Evolutionary conservation across 1,284 basidiomycete species (phyloP).

Genomic region (Cryptococcus sp.): DNA sequence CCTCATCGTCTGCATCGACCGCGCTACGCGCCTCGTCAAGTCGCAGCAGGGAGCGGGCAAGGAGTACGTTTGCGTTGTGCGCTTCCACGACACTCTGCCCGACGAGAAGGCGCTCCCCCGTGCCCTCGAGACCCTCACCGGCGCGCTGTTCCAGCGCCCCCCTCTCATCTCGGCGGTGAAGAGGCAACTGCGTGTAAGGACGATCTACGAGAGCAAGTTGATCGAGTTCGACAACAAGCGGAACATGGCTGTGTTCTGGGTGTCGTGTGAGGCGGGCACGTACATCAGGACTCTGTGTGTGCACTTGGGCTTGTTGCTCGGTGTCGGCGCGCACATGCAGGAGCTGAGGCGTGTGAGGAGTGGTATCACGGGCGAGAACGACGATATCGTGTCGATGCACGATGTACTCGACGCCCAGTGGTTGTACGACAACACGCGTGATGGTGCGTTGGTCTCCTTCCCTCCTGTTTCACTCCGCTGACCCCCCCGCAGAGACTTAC

Average conservation of each 20-base stretch:
- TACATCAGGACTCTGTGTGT: slow-evolving; percentile 99
- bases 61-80: slow-evolving; percentile 96
- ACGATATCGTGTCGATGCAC: slow-evolving; percentile 99
- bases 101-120: slow-evolving; percentile 83
- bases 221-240: slow-evolving; percentile 98
- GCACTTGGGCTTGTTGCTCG: slow-evolving; percentile 88
- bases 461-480: background rate
- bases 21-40: slow-evolving; percentile 99
- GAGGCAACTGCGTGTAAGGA: slow-evolving; percentile 94
- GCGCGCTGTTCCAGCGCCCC: slow-evolving; percentile 97
- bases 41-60: slow-evolving; percentile 75
- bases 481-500: slow-evolving; percentile 72
- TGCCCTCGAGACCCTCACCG: slow-evolving; percentile 93
- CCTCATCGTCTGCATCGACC: slow-evolving; percentile 98
- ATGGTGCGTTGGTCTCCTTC: slow-evolving; percentile 60
- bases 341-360: slow-evolving; percentile 91
- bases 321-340: slow-evolving; percentile 99
- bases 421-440: slow-evolving; percentile 97
- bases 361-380: slow-evolving; percentile 95
- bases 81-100: slow-evolving; percentile 79
- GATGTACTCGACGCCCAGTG: slow-evolving; percentile 99
- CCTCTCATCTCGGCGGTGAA: slow-evolving; percentile 99
- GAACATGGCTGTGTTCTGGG: slow-evolving; percentile 97
- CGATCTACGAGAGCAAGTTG: slow-evolving; percentile 94
- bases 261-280: slow-evolving; percentile 96